Percentiles rank a stretch among this genome's conserved stretches.
phyloP scores from a whole-genome alignment of 2,329 filamentous ascomycete genomes.

The Claviceps sp. region DNA sequence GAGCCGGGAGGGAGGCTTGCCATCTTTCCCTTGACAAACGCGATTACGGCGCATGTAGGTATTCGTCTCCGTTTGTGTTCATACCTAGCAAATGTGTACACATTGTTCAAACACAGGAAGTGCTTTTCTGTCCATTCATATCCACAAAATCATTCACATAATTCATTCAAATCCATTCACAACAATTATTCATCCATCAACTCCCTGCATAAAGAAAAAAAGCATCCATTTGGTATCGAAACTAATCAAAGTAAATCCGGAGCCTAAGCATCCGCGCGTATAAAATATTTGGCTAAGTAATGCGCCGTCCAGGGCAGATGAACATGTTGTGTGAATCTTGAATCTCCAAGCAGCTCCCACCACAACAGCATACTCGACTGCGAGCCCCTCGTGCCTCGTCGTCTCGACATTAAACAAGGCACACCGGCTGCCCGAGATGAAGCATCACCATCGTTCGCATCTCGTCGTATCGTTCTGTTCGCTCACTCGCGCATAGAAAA shows the following conservation, averaged over 20 bases:
- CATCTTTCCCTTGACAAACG: too few relatives aligned
- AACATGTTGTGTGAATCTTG: slow-evolving; percentile 8
- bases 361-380: background rate
- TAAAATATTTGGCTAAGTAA: slow-evolving; percentile 8
- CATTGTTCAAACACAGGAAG: background rate
- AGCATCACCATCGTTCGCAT: slow-evolving; percentile 6
- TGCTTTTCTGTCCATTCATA: background rate
- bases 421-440: background rate
- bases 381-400: background rate
- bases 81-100: background rate
- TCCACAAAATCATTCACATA: background rate
- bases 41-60: too few relatives aligned
- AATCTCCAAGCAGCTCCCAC: slow-evolving; percentile 5
- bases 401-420: background rate
- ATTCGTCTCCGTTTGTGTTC: too few relatives aligned
- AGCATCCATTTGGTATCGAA: slow-evolving; percentile 13
- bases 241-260: slow-evolving; percentile 12
- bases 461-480: slow-evolving; percentile 5
- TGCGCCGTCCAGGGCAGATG: slow-evolving; percentile 3
- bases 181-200: too few relatives aligned
- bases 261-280: slow-evolving; percentile 7
- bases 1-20: too few relatives aligned
- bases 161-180: too few relatives aligned
- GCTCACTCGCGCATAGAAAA: slow-evolving; percentile 3
- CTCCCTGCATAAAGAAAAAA: background rate